Conservation (phyloP, 2,329 filamentous ascomycete species). For the Xylaria sp. region DNA sequence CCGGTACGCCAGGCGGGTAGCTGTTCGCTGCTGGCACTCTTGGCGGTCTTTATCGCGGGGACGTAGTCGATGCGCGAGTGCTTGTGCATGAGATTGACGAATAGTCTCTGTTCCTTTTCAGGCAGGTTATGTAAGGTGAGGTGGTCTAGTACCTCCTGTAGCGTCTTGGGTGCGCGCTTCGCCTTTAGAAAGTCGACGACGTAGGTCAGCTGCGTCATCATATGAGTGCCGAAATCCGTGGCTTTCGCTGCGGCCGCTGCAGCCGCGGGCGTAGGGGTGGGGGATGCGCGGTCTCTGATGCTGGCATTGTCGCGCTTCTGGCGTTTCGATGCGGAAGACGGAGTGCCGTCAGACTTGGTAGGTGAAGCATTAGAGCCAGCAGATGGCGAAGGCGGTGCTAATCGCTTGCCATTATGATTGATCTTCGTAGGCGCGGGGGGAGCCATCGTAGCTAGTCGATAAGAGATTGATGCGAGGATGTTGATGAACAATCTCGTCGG, state of each 20-base stretch:
- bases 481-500: conserved; percentile 27
- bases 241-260: conserved; percentile 55
- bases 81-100: conserved; percentile 71
- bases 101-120: conserved; percentile 65
- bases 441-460: conserved; percentile 59
- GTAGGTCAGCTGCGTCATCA: conserved; percentile 87
- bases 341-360: conserved; percentile 26
- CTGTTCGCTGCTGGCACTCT: conserved; percentile 39
- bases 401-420: conserved; percentile 54
- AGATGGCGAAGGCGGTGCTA: conserved; percentile 67
- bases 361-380: conserved; percentile 63
- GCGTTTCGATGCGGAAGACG: conserved; percentile 54
- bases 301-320: conserved; percentile 57
- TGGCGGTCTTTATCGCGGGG: conserved; percentile 49
- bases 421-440: conserved; percentile 68
- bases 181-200: conserved; percentile 82
- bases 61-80: conserved; percentile 65
- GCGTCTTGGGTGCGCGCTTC: conserved; percentile 69
- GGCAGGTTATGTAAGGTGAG: conserved; percentile 71
- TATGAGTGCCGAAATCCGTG: conserved; percentile 76
- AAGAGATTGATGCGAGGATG: not conserved
- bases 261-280: conserved; percentile 40
- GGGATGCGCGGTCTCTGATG: conserved; percentile 32
- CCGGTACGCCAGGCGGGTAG: conserved; percentile 70
- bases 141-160: conserved; percentile 80